Evolutionary conservation across 768 basidiomycete species (phyloP).

Genomic region (Myochromella boudieri): DNA sequence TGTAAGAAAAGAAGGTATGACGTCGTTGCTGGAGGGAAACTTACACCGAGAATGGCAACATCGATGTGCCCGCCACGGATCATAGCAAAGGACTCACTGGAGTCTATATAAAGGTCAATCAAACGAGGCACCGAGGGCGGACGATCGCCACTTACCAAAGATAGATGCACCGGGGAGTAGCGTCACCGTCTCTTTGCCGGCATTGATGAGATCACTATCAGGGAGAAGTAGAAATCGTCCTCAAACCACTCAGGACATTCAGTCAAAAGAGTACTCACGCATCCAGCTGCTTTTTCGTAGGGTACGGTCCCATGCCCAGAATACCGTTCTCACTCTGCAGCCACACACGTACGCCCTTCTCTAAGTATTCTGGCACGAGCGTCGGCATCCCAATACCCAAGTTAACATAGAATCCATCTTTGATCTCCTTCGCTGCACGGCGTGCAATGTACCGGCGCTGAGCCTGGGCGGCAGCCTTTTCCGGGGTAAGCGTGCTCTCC

Average conservation of each 20-base stretch:
- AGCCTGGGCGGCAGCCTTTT: constrained; percentile 51
- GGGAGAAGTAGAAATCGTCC: constrained; percentile 9
- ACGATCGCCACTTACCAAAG: constrained; percentile 61
- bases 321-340: constrained; percentile 91
- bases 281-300: constrained; percentile 75
- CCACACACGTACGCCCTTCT: constrained; percentile 78
- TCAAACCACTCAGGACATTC: background rate
- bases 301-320: constrained; percentile 89
- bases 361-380: constrained; percentile 77
- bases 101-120: constrained; percentile 51
- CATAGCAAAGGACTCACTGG: constrained; percentile 94
- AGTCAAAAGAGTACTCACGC: constrained; percentile 60
- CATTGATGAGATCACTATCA: constrained; percentile 84
- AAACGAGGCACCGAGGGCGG: background rate
- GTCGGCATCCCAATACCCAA: constrained; percentile 92
- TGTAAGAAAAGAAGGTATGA: constrained; percentile 54
- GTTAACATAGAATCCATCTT: constrained; percentile 86
- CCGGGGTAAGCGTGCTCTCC: constrained; percentile 34
- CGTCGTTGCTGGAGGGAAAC: constrained; percentile 26
- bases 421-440: constrained; percentile 87
- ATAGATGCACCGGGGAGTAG: constrained; percentile 88
- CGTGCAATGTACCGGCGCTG: constrained; percentile 76
- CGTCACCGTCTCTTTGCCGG: constrained; percentile 93
- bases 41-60: constrained; percentile 88
- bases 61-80: constrained; percentile 96